Evolutionary conservation across 768 basidiomycete species (phyloP).

Genomic region (Melanogaster broomeanus): DNA sequence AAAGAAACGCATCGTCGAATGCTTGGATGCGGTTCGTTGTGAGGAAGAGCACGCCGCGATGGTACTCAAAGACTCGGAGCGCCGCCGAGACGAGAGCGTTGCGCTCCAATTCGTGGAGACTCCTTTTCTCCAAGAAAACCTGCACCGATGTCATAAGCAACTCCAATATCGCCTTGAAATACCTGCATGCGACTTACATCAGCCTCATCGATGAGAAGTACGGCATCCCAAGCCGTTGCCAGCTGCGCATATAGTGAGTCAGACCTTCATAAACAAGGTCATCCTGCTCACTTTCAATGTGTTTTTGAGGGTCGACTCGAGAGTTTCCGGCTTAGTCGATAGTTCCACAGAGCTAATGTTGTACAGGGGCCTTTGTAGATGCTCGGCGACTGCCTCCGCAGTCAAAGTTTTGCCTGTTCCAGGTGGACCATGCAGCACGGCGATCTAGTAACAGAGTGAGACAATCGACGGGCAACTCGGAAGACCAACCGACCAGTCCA

Average conservation of each 20-base stretch:
- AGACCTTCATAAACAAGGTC: background rate
- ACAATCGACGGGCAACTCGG: background rate
- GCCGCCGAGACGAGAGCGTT: constrained; percentile 77
- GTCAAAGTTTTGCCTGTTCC: constrained; percentile 56
- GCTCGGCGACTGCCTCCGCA: constrained; percentile 60
- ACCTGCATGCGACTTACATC: constrained; percentile 7
- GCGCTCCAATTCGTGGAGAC: constrained; percentile 49
- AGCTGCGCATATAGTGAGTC: constrained; percentile 48
- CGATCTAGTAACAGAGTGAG: constrained; percentile 13
- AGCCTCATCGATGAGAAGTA: constrained; percentile 56
- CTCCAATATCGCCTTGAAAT: background rate
- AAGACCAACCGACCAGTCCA: constrained; percentile 54
- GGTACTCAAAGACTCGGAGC: constrained; percentile 60
- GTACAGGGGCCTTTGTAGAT: constrained; percentile 53
- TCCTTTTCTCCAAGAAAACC: constrained; percentile 72
- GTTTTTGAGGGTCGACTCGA: constrained; percentile 42
- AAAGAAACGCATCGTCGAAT: constrained; percentile 70
- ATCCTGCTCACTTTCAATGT: constrained; percentile 15
- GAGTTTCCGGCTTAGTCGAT: constrained; percentile 44
- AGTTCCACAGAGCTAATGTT: constrained; percentile 58
- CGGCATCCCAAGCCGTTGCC: constrained; percentile 62
- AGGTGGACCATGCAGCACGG: constrained; percentile 27
- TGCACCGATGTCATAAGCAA: constrained; percentile 35
- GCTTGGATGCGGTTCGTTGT: constrained; percentile 59
- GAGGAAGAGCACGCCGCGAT: constrained; percentile 57